phyloP scores from a whole-genome alignment of 2,329 filamentous ascomycete species.

The Trichothecium sympodiale region DNA sequence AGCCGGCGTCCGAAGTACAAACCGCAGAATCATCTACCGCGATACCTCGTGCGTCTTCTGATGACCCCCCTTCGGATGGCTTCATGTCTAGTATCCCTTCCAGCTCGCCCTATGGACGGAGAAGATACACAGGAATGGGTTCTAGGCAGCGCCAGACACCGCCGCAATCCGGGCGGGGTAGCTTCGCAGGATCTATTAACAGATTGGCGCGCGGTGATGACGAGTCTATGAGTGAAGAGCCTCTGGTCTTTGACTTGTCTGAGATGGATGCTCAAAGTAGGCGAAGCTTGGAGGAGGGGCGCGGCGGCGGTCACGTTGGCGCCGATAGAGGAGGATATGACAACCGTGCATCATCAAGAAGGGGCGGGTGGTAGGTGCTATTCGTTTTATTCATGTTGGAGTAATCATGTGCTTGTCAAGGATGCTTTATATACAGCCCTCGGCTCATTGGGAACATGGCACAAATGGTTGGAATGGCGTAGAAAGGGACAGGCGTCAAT shows the following conservation, averaged over 20 bases:
- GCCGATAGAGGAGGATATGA: constrained; percentile 18
- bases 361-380: too few species aligned
- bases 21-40: constrained; percentile 25
- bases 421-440: too few species aligned
- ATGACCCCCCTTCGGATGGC: constrained; percentile 34
- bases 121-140: constrained; percentile 33
- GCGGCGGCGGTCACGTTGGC: constrained; percentile 27
- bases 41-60: constrained; percentile 29
- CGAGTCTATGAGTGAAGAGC: constrained; percentile 53
- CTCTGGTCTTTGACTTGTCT: constrained; percentile 61
- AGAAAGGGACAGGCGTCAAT: too few species aligned
- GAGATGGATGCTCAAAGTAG: constrained; percentile 52
- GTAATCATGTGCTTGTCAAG: too few species aligned
- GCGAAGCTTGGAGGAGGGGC: constrained; percentile 46
- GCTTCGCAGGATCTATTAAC: constrained; percentile 28
- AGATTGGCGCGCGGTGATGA: constrained; percentile 30
- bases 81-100: constrained; percentile 27
- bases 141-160: constrained; percentile 26
- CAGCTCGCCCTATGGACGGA: constrained; percentile 33
- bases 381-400: too few species aligned
- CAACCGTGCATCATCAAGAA: too few species aligned
- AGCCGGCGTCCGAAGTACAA: constrained; percentile 31
- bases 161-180: constrained; percentile 32
- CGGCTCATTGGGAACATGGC: too few species aligned
- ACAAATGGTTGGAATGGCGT: too few species aligned